Evolutionary conservation across 2,329 filamentous ascomycete genomes (phyloP), one percentile per base, ranked within the genome.

Genomic region (Botrytis porri): DNA sequence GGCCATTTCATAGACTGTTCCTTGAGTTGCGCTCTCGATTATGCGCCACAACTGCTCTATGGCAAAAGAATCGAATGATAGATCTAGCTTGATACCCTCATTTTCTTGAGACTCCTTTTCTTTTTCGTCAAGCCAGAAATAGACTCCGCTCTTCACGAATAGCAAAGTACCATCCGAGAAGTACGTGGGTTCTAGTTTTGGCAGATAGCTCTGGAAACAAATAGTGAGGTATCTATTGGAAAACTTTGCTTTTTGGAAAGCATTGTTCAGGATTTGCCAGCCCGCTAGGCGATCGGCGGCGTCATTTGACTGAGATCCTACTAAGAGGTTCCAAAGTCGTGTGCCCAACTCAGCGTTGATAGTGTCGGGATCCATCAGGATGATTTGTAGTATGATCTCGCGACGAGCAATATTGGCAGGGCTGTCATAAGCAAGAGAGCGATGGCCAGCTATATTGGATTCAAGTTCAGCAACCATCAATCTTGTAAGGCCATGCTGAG

Each of bases 1-100:
- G 1, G 93, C 92, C 70, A 86, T 83, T 32, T 87, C 86, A 76
- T 93, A 93, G 65, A 97, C 65, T 89, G 0, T 86, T 87, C 54
- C 87, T 84, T 54, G 88, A 84, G 8, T 89, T 88, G 92, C 89
- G 25, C 88, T 90, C 70, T 97, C 83, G 48, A 95, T 89, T 77
- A 97, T 88, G 37, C 89, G 88, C 95, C 95, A 97, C n/a, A 97
- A 84, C 73, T 94, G 87, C 77, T 96, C 92, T 61, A 88, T 84
- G 39, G 83, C 88, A 76, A 82, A 87, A 74, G 84, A 86, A 76
- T 86, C 83, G 41, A 88, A 80, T 18, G 85, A 82, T n/a, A 85
- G 83, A 12, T 85, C 83, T 63, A 88, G 86, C 72, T 88, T 85
- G 35, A 89, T 81, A 32, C 41, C 54, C 37, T 69, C 25, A 18